Percentiles rank a stretch among this genome's conserved stretches.
Conservation (phyloP, 176 grass and related monocot genomes). For the Phoenix dactylifera region DNA sequence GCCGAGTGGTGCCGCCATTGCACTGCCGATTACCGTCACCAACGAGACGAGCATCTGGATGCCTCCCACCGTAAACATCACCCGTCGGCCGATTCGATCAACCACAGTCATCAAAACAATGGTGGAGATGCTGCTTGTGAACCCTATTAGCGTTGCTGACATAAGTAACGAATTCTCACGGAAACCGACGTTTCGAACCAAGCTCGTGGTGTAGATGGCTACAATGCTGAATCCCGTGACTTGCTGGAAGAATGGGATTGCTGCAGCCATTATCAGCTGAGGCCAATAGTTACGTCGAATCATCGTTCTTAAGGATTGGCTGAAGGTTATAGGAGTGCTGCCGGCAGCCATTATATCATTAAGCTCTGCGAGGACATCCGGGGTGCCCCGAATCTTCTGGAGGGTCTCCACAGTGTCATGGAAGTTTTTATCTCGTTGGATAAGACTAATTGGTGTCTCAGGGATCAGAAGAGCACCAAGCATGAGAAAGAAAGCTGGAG, state of each 20-base stretch:
- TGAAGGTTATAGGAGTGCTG: constrained; percentile 24
- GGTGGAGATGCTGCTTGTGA: constrained; percentile 45
- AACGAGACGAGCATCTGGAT: constrained; percentile 67
- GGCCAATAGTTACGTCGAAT: constrained; percentile 57
- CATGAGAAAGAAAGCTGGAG: constrained; percentile 54
- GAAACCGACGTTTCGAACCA: constrained; percentile 55
- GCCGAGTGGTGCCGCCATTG: constrained; percentile 46
- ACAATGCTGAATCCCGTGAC: constrained; percentile 62
- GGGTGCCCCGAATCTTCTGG: constrained; percentile 58
- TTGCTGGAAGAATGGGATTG: constrained; percentile 63
- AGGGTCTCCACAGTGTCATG: constrained; percentile 30
- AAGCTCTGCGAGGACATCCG: constrained; percentile 43
- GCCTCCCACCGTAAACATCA: constrained; percentile 44
- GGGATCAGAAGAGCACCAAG: no score
- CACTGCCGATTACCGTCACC: constrained; percentile 31
- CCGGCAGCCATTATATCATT: constrained; percentile 55
- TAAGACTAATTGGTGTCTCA: no score
- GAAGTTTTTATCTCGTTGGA: constrained; percentile 24
- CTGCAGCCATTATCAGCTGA: constrained; percentile 44
- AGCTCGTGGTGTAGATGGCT: constrained; percentile 46
- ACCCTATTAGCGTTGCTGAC: constrained; percentile 35
- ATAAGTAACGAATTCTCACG: constrained; percentile 34
- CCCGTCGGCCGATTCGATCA: constrained; percentile 49
- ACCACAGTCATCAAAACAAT: constrained; percentile 47
- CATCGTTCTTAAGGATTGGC: constrained; percentile 38